Conservation (phyloP, 2,329 filamentous ascomycete genomes). For the Xylariaceae sp. region DNA sequence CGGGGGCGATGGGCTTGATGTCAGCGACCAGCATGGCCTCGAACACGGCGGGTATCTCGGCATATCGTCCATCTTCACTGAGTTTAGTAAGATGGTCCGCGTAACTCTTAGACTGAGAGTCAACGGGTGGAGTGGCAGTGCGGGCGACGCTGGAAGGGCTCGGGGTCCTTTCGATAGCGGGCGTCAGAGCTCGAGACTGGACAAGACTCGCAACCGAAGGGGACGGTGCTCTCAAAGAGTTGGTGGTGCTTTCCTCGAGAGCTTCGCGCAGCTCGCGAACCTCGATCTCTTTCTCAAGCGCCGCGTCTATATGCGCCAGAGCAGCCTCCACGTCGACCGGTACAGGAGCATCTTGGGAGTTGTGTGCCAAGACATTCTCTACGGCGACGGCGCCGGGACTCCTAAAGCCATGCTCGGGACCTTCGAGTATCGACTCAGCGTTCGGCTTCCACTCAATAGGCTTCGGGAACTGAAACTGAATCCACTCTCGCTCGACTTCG, state of each 20-base stretch:
- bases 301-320: slow-evolving; percentile 84
- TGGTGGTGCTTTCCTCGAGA: slow-evolving; percentile 38
- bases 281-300: slow-evolving; percentile 76
- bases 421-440: slow-evolving; percentile 58
- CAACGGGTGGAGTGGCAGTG: slow-evolving; percentile 65
- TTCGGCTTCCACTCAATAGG: slow-evolving; percentile 86
- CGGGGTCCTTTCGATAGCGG: slow-evolving; percentile 48
- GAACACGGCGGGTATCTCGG: slow-evolving; percentile 89
- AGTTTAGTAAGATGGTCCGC: slow-evolving; percentile 81
- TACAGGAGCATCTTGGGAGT: slow-evolving; percentile 46
- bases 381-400: slow-evolving; percentile 53
- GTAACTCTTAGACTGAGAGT: slow-evolving; percentile 72
- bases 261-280: slow-evolving; percentile 40
- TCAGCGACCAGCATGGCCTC: slow-evolving; percentile 87
- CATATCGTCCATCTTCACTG: slow-evolving; percentile 74
- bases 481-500: slow-evolving; percentile 81
- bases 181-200: slow-evolving; percentile 51
- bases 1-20: slow-evolving; percentile 77
- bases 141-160: slow-evolving; percentile 58
- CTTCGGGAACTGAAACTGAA: slow-evolving; percentile 87
- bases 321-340: slow-evolving; percentile 61
- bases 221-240: slow-evolving; percentile 47
- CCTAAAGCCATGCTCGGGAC: slow-evolving; percentile 66
- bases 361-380: slow-evolving; percentile 38
- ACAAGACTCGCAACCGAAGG: slow-evolving; percentile 48